A percentile compares a stretch with the other conserved stretches of the same genome.
Evolutionary conservation across 163 green algal genomes (phyloP).

Genomic region (Smithsoniella earleae): DNA sequence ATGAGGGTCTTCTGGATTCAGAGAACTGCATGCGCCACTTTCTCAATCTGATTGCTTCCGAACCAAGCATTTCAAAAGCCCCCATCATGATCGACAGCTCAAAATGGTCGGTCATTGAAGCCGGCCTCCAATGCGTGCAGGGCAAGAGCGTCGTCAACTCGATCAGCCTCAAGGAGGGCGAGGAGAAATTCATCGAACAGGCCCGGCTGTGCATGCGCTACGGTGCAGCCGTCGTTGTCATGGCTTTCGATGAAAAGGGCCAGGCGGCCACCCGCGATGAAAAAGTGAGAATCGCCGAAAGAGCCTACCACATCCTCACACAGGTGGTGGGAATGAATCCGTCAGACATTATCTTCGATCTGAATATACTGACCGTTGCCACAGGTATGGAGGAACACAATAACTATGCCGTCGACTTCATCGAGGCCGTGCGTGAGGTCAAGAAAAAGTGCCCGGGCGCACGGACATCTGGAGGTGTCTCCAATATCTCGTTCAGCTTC

Average conservation of each 20-base stretch:
- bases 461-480: conserved; percentile 93
- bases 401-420: conserved; percentile 99
- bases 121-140: conserved; percentile 92
- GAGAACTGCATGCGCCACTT: too few species aligned
- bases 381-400: conserved; percentile 95
- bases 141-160: conserved; percentile 99
- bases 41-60: too few species aligned
- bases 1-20: too few species aligned
- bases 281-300: conserved; percentile 89
- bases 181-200: conserved; percentile 80
- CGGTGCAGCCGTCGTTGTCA: conserved; percentile 91
- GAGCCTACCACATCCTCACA: conserved; percentile 89
- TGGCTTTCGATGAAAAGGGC: conserved; percentile 97
- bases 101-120: too few species aligned
- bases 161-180: conserved; percentile 96
- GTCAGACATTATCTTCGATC: conserved; percentile 97
- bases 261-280: conserved; percentile 77
- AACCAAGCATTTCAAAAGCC: too few species aligned
- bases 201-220: conserved; percentile 75
- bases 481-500: conserved; percentile 98
- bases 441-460: conserved; percentile 85
- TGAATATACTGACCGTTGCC: conserved; percentile 96
- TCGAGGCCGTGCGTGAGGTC: conserved; percentile 78
- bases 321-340: conserved; percentile 92
- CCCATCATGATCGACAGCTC: too few species aligned